Evolutionary conservation across 805 yeast genomes (phyloP), one percentile per base, ranked within the genome.

Genomic region (Zygoascus ofunaensis): DNA sequence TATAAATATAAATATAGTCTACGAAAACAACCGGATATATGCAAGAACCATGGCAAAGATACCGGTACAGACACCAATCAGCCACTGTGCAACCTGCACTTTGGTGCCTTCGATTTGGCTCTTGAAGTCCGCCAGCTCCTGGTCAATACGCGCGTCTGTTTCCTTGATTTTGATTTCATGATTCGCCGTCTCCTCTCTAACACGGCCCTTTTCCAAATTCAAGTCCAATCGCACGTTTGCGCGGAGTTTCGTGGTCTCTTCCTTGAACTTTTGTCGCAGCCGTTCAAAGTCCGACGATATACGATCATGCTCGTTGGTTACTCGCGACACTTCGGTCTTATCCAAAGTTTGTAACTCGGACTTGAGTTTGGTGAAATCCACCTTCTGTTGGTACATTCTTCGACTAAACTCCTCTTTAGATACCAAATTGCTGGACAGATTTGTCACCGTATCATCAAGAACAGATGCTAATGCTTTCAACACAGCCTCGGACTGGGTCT

Each of bases 31-130:
- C 55, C 98, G 74, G 41, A 89, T 85, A 61, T 92, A 92, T 1
- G 97, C 97, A 55, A 90, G 67, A 42, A 92, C 83, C 47, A 92
- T 72, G 12, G 97, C 97, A 65, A 90, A 86, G 1, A 97, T 85
- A 82, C 97, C 98, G 1, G 97, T 89, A 59, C 95, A 85, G 17
- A 92, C 97, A 71, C 97, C 97, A 55, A 92, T 87, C 51, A 92
- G 73, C 98, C 98, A 92, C 65, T 92, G 98, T 80, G 87, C 77
- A 41, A 92, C 97, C 62, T 92, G 97, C 1, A 95, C 86, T 67
- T 92, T 92, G 26, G 90, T 95, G 37, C 86, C 79, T 58, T 92
- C 95, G 53, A 92, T 87, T 64, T 90, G 96, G 72, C 89, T 85
- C 63, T 85, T 89, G 77, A 92, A 85, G 60, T 92, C 90, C 34